phyloP scores from a whole-genome alignment of 139 green algal genomes.

The Spirogloea muscicola region DNA sequence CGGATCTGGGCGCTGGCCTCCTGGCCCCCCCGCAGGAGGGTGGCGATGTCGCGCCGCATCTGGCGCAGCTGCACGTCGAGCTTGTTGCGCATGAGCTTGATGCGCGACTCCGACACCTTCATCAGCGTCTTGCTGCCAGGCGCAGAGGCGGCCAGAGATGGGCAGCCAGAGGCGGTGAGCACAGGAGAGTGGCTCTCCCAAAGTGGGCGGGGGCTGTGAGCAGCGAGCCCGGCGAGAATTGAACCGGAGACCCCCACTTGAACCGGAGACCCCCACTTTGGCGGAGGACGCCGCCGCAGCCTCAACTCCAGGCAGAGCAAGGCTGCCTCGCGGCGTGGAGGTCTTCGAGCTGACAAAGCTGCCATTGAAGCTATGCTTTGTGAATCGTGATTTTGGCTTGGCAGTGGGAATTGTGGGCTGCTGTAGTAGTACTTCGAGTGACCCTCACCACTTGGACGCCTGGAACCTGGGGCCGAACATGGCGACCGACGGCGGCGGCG shows the following conservation, averaged over 20 bases:
- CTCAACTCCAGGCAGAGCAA: too few species aligned
- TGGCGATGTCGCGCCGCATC: slow-evolving; percentile 36
- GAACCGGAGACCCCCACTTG: not conserved
- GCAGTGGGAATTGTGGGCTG: too few species aligned
- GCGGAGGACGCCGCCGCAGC: too few species aligned
- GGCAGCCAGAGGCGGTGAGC: not conserved
- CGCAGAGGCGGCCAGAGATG: not conserved
- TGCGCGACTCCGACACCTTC: slow-evolving; percentile 36
- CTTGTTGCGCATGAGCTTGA: slow-evolving; percentile 50
- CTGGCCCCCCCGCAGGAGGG: slow-evolving; percentile 29
- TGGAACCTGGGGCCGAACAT: slow-evolving; percentile 30
- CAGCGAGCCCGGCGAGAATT: not conserved
- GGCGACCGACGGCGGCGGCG: too few species aligned
- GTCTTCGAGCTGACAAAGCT: not conserved
- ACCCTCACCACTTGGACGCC: slow-evolving; percentile 10
- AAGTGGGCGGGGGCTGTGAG: not conserved
- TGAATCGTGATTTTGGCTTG: too few species aligned
- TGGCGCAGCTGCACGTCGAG: slow-evolving; percentile 15
- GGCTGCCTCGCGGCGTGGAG: too few species aligned
- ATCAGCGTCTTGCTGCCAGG: slow-evolving; percentile 47
- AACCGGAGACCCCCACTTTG: too few species aligned
- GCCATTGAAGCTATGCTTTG: not conserved
- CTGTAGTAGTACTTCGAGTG: too few species aligned
- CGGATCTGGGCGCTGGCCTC: slow-evolving; percentile 36
- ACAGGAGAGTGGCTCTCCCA: not conserved